Base-by-base conservation (phyloP, 2,329 filamentous ascomycete genomes). In the Huntiella savannae region DNA sequence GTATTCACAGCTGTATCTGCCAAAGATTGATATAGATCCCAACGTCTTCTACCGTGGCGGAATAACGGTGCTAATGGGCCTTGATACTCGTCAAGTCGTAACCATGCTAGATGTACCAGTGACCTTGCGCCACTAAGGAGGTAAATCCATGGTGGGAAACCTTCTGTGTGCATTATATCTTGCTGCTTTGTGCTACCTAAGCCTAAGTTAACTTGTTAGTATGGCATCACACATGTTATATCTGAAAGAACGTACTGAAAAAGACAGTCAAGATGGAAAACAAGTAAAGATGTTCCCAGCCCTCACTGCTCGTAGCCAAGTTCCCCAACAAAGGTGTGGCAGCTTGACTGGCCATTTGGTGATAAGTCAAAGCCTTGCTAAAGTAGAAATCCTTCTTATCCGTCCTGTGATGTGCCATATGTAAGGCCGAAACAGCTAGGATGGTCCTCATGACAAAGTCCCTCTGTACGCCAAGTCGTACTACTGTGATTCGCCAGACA, bases 391-490 rank as follows among this genome's bases (percentile, higher is more conserved):
- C 49, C 8, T 42, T 41, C 41, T 47, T 47, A 4, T 47, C 45
- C 7, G 49, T 37, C 10, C 45, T 34, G 13, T 47, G 45, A 40
- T 50, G 49, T 1, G 67, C 63, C 3, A 72, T 57, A 49, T 73
- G 69, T 2, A 71, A 55, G 0, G 68, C 67, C 2, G 68, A 62
- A 5, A 72, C 52, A 5, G 68, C 65, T 6, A 74, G 58, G 10
- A 72, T 60, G 11, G 60, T 61, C 10, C 64, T 63, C 55, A 73
- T 64, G 7, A 71, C 62, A 50, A 65, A 70, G 12, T 63, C 63
- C 47, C 62, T 62, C 1, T 57, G 51, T 28, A 71, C 63, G 2
- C 63, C 69, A 17, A 69, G 54, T n/a, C 63, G 60, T 8, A 69
- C 64, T 3, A 66, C 62, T 45, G 63, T 64, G 5, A 66, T 58